Base-by-base conservation (phyloP, 129 eudicot genomes). In the Centella asiatica region DNA sequence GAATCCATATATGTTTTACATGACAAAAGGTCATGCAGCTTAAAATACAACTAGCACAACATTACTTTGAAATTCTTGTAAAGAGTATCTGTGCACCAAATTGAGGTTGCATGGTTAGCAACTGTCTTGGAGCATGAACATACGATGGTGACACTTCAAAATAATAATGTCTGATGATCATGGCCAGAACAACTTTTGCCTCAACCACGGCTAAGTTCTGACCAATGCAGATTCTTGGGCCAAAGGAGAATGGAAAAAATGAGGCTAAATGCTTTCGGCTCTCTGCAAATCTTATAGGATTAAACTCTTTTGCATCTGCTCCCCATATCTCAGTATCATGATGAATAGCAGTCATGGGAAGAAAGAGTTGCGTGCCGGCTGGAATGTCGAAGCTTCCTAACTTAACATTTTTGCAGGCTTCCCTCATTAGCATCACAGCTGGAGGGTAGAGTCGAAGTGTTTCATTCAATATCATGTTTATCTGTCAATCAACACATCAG, bases 371-470 rank as follows among this genome's bases (percentile, higher is more conserved):
- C 0, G 83, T 77, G 4, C 45, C 66, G 11, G 80, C 80, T 23
- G 86, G 86, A 74, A 81, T 42, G 4, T 65, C 63, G 23, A 81
- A 72, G 24, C 37, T 36, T 15, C 63, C 63, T 44, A 83, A 44
- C 60, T 76, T 76, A 5, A 76, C 67, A 15, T 65, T 49, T 53
- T 74, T 66, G 13, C 37, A 29, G 25, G 80, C 54, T 62, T 76
- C 67, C 73, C 90, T 80, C 78, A 74, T 56, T 57, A 80, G 33
- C 70, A 74, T 66, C 54, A 72, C 80, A 1, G 85, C 82, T 15
- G 87, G 80, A 14, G 93, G 87, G 67, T 81, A 85, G 56, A 85
- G 85, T 19, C 93, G 77, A 45, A 81, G 71, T 15, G 93, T 68
- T 66, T 85, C 93, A 36, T 80, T 81, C 19, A 85, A 18, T 50